Conservation (phyloP, 2,329 filamentous ascomycete species). For the Dothideomycetes sp. region DNA sequence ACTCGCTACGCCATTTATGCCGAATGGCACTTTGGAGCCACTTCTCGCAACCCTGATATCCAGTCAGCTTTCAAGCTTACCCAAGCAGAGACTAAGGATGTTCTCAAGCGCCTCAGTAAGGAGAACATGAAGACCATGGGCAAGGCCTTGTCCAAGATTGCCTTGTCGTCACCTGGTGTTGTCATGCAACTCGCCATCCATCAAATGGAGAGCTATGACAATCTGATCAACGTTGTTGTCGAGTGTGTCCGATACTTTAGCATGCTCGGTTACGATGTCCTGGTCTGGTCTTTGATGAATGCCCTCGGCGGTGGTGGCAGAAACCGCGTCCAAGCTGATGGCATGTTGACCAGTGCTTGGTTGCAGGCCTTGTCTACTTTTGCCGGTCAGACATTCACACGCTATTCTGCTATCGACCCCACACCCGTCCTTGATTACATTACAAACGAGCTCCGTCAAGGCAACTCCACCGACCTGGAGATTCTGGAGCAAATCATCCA, state of each 20-base stretch:
- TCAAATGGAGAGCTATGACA: constrained; percentile 89
- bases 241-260: constrained; percentile 94
- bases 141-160: constrained; percentile 80
- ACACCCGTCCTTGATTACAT: constrained; percentile 84
- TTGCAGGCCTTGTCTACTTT: constrained; percentile 83
- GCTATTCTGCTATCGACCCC: constrained; percentile 74
- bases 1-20: constrained; percentile 81
- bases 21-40: constrained; percentile 79
- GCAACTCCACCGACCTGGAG: constrained; percentile 83
- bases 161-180: constrained; percentile 77
- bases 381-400: constrained; percentile 77
- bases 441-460: constrained; percentile 65
- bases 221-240: constrained; percentile 87
- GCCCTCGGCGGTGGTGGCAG: constrained; percentile 48
- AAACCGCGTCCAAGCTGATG: constrained; percentile 50
- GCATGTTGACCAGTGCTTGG: constrained; percentile 80
- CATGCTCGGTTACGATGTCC: constrained; percentile 79
- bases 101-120: constrained; percentile 80
- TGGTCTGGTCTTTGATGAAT: constrained; percentile 85
- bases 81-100: constrained; percentile 67
- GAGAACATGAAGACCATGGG: constrained; percentile 82
- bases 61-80: constrained; percentile 67
- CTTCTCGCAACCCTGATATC: constrained; percentile 66
- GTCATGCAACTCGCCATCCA: constrained; percentile 83
- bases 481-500: constrained; percentile 83